Evolutionary conservation across 805 yeast species (phyloP).

Genomic region (Kluyveromyces starmeri): DNA sequence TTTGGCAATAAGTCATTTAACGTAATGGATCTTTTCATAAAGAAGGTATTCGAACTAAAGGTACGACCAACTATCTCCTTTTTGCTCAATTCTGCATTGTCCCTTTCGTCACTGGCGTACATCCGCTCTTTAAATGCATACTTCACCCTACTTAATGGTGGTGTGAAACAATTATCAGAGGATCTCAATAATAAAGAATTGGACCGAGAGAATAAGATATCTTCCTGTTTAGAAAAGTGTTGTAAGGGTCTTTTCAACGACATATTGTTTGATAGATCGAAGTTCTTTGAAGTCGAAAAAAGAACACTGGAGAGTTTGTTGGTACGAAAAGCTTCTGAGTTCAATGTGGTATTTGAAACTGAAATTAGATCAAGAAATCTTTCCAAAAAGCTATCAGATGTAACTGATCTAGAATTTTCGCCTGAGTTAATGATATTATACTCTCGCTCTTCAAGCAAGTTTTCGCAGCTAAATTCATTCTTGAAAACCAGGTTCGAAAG

Average conservation of each 20-base stretch:
- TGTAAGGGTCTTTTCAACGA: constrained; percentile 66
- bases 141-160: constrained; percentile 48
- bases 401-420: constrained; percentile 14
- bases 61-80: constrained; percentile 47
- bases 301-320: constrained; percentile 45
- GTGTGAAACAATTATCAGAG: constrained; percentile 57
- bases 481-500: constrained; percentile 45
- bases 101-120: constrained; percentile 59
- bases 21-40: constrained; percentile 62
- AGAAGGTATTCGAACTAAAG: constrained; percentile 69
- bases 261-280: constrained; percentile 49
- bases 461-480: constrained; percentile 46
- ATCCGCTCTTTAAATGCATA: constrained; percentile 65
- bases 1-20: constrained; percentile 56
- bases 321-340: constrained; percentile 25
- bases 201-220: constrained; percentile 34
- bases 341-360: constrained; percentile 27
- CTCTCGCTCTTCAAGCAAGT: constrained; percentile 29
- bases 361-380: constrained; percentile 23
- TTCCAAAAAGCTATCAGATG: constrained; percentile 24
- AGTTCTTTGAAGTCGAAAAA: constrained; percentile 65
- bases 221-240: constrained; percentile 55
- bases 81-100: constrained; percentile 52
- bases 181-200: constrained; percentile 43
- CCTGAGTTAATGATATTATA: constrained; percentile 13